Base-by-base conservation (phyloP, 257 asterid species). In the Ballota nigra region DNA sequence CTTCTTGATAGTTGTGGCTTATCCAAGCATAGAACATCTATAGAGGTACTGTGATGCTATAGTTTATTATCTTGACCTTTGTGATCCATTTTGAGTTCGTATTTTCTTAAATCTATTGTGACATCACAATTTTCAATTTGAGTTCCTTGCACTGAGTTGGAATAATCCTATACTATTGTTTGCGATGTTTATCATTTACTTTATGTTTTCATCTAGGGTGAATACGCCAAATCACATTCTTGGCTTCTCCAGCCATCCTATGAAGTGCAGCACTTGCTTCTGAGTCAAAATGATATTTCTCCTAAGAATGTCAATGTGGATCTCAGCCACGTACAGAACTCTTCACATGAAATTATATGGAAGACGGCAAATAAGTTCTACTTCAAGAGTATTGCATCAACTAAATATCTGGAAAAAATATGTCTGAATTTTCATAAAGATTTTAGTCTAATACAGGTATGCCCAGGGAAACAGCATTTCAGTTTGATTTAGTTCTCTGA, bases 161-260 rank as follows among this genome's bases (percentile, higher is more conserved):
- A 49, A 38, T 69, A 34, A 40, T 20, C 40, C 49, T 59, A n/a
- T 43, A n/a, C 28, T 66, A 12, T 36, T 45, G 28, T 20, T 34
- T 33, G 10, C 67, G 28, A n/a, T 45, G 19, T n/a, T 31, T 71
- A 38, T 72, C 40, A 29, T 57, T 66, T 45, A 63, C 51, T 62
- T 55, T 63, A 13, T 73, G 55, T 59, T 79, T 24, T 66, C 56
- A 56, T 71, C 69, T 76, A 83, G 92, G 86, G 71, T 20, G 81
- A 88, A 72, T 71, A 66, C 38, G 75, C 69, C 51, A 64, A 70
- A 38, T 82, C 90, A 47, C 68, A 76, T 66, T 69, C 76, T 51
- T 89, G 98, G 97, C 88, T 88, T 81, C 89, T 88, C 78, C 97
- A 92, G 85, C 95, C 97, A 41, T 86, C 97, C 45, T 89, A 83